Evolutionary conservation across 192 early-diverging fungal species (phyloP).

Genomic region (Ambispora gerdemannii): DNA sequence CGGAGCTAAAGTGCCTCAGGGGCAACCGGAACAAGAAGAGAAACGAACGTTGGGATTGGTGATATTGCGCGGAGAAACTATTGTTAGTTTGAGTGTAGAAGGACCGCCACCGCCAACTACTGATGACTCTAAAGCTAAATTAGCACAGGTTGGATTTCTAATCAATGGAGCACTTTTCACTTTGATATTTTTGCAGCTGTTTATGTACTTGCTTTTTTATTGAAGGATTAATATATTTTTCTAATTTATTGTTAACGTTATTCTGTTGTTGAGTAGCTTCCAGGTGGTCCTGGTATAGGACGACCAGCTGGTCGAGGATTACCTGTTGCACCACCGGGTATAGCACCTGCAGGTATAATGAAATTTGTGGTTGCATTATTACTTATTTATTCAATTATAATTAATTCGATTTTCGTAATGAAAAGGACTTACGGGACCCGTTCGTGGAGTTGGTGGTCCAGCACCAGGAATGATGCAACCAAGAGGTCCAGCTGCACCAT

Average conservation of each 20-base stretch:
- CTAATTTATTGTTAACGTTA: too few species aligned
- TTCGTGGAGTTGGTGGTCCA: slow-evolving; percentile 96
- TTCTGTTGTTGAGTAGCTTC: too few species aligned
- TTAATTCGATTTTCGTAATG: slow-evolving; percentile 25
- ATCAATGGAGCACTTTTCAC: neutral
- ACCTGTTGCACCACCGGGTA: slow-evolving; percentile 42
- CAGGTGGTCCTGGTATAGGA: slow-evolving; percentile 72
- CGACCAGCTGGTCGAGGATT: slow-evolving; percentile 74
- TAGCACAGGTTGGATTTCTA: slow-evolving; percentile 36
- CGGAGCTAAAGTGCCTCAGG: slow-evolving; percentile 41
- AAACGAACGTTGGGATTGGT: slow-evolving; percentile 92
- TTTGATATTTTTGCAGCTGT: neutral
- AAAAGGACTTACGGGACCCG: slow-evolving; percentile 76
- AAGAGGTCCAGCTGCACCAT: slow-evolving; percentile 57
- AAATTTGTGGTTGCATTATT: neutral
- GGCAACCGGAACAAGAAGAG: slow-evolving; percentile 67
- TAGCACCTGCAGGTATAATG: slow-evolving; percentile 34
- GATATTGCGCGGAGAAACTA: slow-evolving; percentile 89
- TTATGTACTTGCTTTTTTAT: neutral
- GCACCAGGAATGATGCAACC: slow-evolving; percentile 88
- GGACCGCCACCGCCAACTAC: slow-evolving; percentile 75
- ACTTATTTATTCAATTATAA: neutral
- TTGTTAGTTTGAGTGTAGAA: slow-evolving; percentile 88
- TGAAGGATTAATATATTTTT: slow-evolving; percentile 1
- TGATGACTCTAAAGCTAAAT: slow-evolving; percentile 48